Evolutionary conservation across 441 rosid genomes (phyloP).

Genomic region (Pelargonium citronellum): DNA sequence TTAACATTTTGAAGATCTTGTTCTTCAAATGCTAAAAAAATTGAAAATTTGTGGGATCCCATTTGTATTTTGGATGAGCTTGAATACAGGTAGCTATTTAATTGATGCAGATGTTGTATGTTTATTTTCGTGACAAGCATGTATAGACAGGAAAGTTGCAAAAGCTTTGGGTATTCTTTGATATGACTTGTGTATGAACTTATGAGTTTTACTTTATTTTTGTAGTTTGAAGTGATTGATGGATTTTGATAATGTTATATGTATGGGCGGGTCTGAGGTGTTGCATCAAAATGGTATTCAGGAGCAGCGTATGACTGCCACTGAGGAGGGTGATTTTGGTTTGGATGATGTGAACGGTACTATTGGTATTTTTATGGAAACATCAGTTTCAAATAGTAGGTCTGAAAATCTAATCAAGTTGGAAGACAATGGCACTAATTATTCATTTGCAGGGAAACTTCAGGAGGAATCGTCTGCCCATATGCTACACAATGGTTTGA

Average conservation of each 20-base stretch:
- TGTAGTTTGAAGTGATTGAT: constrained; percentile 43
- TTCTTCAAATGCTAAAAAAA: neutral
- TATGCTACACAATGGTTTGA: constrained; percentile 30
- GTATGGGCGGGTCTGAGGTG: constrained; percentile 40
- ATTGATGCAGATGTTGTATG: no score
- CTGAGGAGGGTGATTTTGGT: constrained; percentile 31
- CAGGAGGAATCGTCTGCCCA: constrained; percentile 25
- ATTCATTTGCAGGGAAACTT: constrained; percentile 21
- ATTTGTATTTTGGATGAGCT: no score
- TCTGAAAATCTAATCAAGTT: constrained; percentile 28
- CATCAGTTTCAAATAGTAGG: constrained; percentile 26
- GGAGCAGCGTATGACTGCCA: constrained; percentile 23
- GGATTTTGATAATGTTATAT: constrained; percentile 45
- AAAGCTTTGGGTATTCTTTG: no score
- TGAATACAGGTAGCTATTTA: no score
- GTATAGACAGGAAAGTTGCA: no score
- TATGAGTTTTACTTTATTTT: neutral
- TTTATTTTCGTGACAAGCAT: no score
- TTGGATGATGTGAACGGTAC: constrained; percentile 29
- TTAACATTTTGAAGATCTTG: neutral
- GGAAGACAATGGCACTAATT: constrained; percentile 30
- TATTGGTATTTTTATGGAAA: constrained; percentile 26
- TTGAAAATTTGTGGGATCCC: neutral
- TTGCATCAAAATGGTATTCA: constrained; percentile 47
- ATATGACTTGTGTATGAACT: constrained; percentile 2